Base-by-base conservation (phyloP, 2,329 filamentous ascomycete genomes). In the Fusarium aywerte region DNA sequence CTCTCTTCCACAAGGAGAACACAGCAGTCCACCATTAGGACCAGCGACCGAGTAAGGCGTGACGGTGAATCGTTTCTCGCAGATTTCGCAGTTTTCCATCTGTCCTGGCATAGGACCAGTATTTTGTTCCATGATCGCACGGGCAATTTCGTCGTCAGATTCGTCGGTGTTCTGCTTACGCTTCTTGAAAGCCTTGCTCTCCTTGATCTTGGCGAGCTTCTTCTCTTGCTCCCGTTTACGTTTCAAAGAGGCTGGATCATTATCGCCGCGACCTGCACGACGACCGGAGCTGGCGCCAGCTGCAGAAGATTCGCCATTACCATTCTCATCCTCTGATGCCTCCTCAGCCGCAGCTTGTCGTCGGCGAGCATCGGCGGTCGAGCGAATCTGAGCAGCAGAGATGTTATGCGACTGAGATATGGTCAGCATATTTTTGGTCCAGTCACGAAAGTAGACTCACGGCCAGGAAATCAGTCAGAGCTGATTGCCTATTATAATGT, bases 11-110 rank as follows among this genome's bases (percentile, higher is more conserved):
- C 95, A 98, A 21, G 91, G 88, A 5, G 85, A 84, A 75, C 95
- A 98, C 3, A 97, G 82, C n/a, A 98, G 82, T 16, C 93, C 93
- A 5, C 94, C 94, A n/a, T 90, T 84, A 1, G 92, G 91, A 1
- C 92, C 93, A 27, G 89, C 86, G 68, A 93, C 90, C 65, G 91
- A 93, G 80, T 97, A 97, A 1, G 92, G 86, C 0, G 95, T 97
- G 42, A 98, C 94, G 0, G 93, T 97, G 75, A 98, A 98, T 35
- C 93, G 89, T 76, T 96, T 97, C 40, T 86, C 84, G 77, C 95
- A 98, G 4, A 89, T 80, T 65, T 92, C 93, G 75, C 95, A 98
- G 69, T 97, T 94, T 66, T 92, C 93, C 74, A 95, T 87, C 77
- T 98, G 95, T 4, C 92, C 93, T 3, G 93, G 92, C n/a, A 90